Conservation (phyloP, 179 eudicot genomes). For the Actinidia polygama region DNA sequence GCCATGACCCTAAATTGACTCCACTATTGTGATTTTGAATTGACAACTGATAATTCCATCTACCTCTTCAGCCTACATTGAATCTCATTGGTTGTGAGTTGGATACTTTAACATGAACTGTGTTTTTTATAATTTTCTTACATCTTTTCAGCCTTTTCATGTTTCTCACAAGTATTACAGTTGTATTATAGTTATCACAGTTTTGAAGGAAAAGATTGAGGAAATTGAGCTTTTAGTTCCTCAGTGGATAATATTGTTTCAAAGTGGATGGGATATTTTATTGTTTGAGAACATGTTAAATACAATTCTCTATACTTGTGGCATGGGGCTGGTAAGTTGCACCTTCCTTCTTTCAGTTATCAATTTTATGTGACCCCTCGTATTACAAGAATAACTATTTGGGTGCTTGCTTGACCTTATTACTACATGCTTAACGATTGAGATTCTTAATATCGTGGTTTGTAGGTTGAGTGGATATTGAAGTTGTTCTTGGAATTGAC, state of each 20-base stretch:
- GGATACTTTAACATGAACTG: too few species aligned
- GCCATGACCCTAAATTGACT: too few species aligned
- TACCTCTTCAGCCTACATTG: too few species aligned
- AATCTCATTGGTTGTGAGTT: too few species aligned
- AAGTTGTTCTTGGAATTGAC: neutral
- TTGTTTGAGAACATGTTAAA: conserved; percentile 92
- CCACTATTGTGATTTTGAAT: too few species aligned
- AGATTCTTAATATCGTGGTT: neutral
- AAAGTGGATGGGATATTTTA: conserved; percentile 99
- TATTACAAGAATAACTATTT: neutral
- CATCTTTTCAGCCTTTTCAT: conserved; percentile 2
- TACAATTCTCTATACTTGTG: conserved; percentile 95
- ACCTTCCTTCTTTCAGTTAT: neutral
- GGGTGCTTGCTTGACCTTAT: neutral
- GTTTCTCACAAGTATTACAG: conserved; percentile 16
- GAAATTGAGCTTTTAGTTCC: conserved; percentile 92
- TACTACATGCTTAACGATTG: neutral
- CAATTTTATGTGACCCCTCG: neutral
- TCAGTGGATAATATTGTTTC: conserved; percentile 92
- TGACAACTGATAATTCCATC: too few species aligned
- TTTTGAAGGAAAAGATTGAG: conserved; percentile 91
- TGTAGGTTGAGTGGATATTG: neutral
- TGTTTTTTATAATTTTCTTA: too few species aligned
- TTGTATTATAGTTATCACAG: conserved; percentile 96
- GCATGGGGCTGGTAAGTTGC: conserved; percentile 91